Percentiles rank a stretch among this genome's conserved stretches.
phyloP scores from a whole-genome alignment of 805 yeast species.

The Candida coleopterorum region DNA sequence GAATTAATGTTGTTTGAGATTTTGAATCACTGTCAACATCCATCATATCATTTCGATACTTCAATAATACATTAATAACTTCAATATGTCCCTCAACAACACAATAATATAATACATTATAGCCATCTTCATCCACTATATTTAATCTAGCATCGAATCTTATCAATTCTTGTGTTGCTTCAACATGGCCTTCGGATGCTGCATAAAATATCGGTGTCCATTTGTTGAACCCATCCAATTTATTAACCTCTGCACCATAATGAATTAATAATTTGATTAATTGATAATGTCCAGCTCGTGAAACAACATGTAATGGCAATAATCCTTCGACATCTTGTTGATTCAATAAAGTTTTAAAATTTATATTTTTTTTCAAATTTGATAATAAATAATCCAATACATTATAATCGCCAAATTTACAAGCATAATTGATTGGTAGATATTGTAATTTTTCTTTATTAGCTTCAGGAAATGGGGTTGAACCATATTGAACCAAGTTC shows the following conservation, averaged over 20 bases:
- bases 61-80: conserved; percentile 67
- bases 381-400: conserved; percentile 62
- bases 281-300: conserved; percentile 73
- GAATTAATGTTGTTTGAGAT: background rate
- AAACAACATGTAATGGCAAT: conserved; percentile 81
- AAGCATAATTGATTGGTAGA: conserved; percentile 79
- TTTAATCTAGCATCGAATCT: conserved; percentile 66
- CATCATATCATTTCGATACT: conserved; percentile 18
- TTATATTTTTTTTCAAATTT: conserved; percentile 19
- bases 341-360: conserved; percentile 23
- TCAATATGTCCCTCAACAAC: conserved; percentile 90
- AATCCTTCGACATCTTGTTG: conserved; percentile 84
- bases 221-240: conserved; percentile 75
- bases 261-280: conserved; percentile 63
- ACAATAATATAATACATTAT: conserved; percentile 80
- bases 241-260: conserved; percentile 73
- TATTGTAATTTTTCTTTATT: conserved; percentile 57
- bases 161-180: conserved; percentile 66
- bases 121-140: conserved; percentile 72
- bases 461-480: conserved; percentile 39
- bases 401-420: conserved; percentile 73
- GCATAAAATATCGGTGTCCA: conserved; percentile 96
- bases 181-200: conserved; percentile 74
- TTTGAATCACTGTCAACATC: background rate
- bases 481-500: conserved; percentile 28